phyloP scores from a whole-genome alignment of 345 rosid genomes.

The Boechera retrofracta region DNA sequence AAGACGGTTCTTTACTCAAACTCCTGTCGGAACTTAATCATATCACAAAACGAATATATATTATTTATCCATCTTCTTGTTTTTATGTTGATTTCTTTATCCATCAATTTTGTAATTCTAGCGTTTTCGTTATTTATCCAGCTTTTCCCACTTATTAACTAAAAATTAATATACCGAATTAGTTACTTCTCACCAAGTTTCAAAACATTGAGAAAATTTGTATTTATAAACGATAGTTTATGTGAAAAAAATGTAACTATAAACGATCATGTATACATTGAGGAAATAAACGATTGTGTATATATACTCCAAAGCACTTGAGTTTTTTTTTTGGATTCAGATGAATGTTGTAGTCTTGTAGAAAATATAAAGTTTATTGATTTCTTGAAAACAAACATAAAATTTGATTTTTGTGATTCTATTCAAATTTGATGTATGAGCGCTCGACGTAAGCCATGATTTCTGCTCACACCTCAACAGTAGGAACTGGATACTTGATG shows the following conservation, averaged over 20 bases:
- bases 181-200: background rate
- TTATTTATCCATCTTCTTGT: background rate
- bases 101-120: background rate
- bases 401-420: too few species aligned
- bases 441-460: background rate
- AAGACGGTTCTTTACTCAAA: constrained; percentile 20
- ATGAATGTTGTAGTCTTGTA: background rate
- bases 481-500: too few species aligned
- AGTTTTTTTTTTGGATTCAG: too few species aligned
- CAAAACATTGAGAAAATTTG: background rate
- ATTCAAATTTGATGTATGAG: background rate
- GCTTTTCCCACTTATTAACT: background rate
- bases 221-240: background rate
- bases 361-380: background rate
- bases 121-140: background rate
- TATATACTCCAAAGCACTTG: too few species aligned
- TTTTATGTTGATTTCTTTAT: background rate
- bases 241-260: background rate
- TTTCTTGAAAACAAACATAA: background rate
- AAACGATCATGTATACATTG: background rate
- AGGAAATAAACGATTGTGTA: too few species aligned
- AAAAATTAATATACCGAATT: background rate
- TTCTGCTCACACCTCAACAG: too few species aligned
- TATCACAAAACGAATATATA: background rate
- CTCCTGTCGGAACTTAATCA: constrained; percentile 26